Evolutionary conservation across 768 basidiomycete species (phyloP).

Genomic region (Galerina sulciceps): DNA sequence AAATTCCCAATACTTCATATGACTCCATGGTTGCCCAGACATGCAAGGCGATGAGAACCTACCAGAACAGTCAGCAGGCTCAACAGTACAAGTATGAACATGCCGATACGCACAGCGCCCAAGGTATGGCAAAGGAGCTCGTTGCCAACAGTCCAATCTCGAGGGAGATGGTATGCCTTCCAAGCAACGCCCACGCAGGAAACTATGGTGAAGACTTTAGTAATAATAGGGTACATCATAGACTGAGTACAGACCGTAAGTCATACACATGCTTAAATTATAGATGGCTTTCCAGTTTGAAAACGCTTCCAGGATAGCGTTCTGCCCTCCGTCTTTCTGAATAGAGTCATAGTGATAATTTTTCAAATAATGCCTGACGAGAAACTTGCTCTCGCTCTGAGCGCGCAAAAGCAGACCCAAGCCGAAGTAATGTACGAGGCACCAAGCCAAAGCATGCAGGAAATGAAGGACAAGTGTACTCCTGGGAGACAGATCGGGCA

Average conservation of each 20-base stretch:
- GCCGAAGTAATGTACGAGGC: conserved; percentile 85
- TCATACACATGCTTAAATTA: conserved; percentile 94
- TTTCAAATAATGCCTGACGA: conserved; percentile 93
- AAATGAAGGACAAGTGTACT: conserved; percentile 71
- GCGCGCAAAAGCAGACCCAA: conserved; percentile 83
- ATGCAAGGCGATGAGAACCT: conserved; percentile 87
- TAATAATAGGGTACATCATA: background rate
- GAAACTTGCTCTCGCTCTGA: conserved; percentile 85
- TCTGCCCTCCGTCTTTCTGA: conserved; percentile 61
- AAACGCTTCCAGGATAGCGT: conserved; percentile 92
- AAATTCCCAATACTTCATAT: conserved; percentile 91
- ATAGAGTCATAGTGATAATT: conserved; percentile 84
- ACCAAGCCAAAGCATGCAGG: conserved; percentile 84
- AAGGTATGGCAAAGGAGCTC: conserved; percentile 88
- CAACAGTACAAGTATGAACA: background rate
- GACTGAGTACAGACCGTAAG: conserved; percentile 64
- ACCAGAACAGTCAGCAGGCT: conserved; percentile 6
- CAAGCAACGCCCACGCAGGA: conserved; percentile 87
- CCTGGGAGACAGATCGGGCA: conserved; percentile 58
- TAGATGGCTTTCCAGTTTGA: conserved; percentile 94
- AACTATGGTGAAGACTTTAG: conserved; percentile 45
- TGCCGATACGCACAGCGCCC: conserved; percentile 67
- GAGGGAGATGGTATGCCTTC: conserved; percentile 86
- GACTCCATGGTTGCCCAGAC: conserved; percentile 91
- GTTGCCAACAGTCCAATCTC: conserved; percentile 86